Base-by-base conservation (phyloP, 2,329 filamentous ascomycete genomes). In the Myriosclerotinia scirpicola region DNA sequence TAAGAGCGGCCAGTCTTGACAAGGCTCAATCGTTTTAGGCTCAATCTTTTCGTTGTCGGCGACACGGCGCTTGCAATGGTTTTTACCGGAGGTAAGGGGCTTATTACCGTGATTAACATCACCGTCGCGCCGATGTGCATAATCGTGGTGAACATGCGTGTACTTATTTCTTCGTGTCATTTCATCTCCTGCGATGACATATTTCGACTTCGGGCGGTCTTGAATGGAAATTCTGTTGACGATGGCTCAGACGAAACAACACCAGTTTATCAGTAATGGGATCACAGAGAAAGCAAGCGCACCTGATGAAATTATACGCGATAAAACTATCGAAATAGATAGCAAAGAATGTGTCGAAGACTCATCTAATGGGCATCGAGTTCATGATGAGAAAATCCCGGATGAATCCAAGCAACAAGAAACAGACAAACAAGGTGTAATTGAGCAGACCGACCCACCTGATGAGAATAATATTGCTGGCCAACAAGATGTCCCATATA, bases 31-130 rank as follows among this genome's bases (percentile, higher is more conserved):
- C 5, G 4, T 34, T 34, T 34, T 34, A 34, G 6, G 30, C 30
- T 34, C 30, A 34, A 34, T 5, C 3, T 34, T 87, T n/a, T 53
- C 26, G 9, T 17, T 42, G 15, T 56, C n/a, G n/a, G 38, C 14
- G 38, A 42, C 54, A 26, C 1, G 7, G 36, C 15, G 15, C 17
- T 17, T 40, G n/a, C 54, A 56, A 56, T n/a, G 14, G 22, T 30
- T 44, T 15, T 20, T 12, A 3, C 9, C 54, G 38, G 38, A 30
- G 38, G 22, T 58, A 44, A 50, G 44, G 38, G 20, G 5, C 38
- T 30, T 58, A 58, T 44, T 30, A 30, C 22, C 22, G 54, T 30
- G 9, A 44, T 34, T 22, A 58, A 42, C 15, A 58, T 26, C n/a
- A 26, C 2, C 15, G 15, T 58, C 5, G 38, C 22, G 22, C 54